Percentiles rank a stretch among this genome's conserved stretches.
Conservation (phyloP, 345 rosid genomes). For the Rhizophora apiculata region DNA sequence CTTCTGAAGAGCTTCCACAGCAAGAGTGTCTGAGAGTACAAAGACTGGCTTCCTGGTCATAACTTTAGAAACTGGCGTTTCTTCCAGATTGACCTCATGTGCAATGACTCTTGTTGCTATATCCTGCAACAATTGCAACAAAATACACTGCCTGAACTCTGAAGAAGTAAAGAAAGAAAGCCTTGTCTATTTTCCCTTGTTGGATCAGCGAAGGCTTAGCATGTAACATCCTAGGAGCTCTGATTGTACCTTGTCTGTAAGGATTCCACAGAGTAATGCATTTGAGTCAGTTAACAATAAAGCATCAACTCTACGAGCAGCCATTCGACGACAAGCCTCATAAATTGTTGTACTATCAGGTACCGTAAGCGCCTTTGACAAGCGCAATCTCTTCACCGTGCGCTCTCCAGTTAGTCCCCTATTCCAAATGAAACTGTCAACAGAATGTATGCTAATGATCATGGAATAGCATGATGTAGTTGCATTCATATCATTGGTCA, state of each 20-base stretch:
- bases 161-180: not conserved
- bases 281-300: slow-evolving; percentile 86
- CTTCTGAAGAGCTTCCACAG: slow-evolving; percentile 98
- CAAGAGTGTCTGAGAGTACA: slow-evolving; percentile 94
- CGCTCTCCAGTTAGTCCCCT: slow-evolving; percentile 91
- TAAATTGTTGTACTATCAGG: slow-evolving; percentile 78
- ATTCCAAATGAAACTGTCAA: slow-evolving; percentile 18
- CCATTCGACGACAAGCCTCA: slow-evolving; percentile 96
- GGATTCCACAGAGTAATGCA: slow-evolving; percentile 95
- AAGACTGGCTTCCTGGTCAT: slow-evolving; percentile 94
- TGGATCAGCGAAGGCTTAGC: not conserved
- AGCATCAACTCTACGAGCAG: slow-evolving; percentile 94
- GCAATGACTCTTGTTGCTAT: slow-evolving; percentile 88
- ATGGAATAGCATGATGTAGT: too few species aligned
- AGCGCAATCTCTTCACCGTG: slow-evolving; percentile 78
- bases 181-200: not conserved
- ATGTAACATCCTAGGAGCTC: not conserved
- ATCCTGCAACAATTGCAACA: slow-evolving; percentile 46
- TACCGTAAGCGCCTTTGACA: slow-evolving; percentile 88
- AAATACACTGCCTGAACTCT: not conserved
- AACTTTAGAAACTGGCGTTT: slow-evolving; percentile 88
- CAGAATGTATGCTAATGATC: not conserved
- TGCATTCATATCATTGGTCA: too few species aligned
- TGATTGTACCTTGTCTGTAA: slow-evolving; percentile 77
- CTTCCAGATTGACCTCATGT: slow-evolving; percentile 68